A percentile compares a stretch with the other conserved stretches of the same genome.
phyloP scores from a whole-genome alignment of 75 land plant species.

The Azolla pinnata region DNA sequence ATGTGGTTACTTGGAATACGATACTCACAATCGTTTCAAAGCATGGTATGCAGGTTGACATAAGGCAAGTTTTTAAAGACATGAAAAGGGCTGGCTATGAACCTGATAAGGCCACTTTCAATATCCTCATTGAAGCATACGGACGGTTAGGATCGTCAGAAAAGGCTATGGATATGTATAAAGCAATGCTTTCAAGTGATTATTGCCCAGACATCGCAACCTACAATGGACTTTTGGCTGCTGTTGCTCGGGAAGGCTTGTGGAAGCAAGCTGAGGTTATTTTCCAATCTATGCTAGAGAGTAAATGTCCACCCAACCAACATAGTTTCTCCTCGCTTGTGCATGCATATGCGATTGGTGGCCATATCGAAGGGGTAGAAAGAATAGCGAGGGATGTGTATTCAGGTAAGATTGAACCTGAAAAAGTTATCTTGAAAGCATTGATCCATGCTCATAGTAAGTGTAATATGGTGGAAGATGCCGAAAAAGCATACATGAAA shows the following conservation, averaged over 20 bases:
- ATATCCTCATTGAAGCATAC: conserved; percentile 87
- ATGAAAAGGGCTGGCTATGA: conserved; percentile 88
- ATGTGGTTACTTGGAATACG: conserved; percentile 92
- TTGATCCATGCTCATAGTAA: conserved; percentile 70
- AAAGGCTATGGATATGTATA: conserved; percentile 75
- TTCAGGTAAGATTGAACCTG: conserved; percentile 33
- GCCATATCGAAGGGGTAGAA: conserved; percentile 35
- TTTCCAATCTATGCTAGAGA: conserved; percentile 58
- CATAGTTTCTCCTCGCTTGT: conserved; percentile 61
- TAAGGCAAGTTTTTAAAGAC: conserved; percentile 72
- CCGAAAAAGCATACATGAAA: conserved; percentile 63
- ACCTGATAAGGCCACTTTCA: conserved; percentile 82
- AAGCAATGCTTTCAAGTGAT: conserved; percentile 67
- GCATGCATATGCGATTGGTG: conserved; percentile 87
- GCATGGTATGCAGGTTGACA: conserved; percentile 72
- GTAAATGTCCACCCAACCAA: conserved; percentile 62
- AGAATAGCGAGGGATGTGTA: conserved; percentile 50
- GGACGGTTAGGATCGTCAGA: conserved; percentile 78
- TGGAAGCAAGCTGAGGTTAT: conserved; percentile 84
- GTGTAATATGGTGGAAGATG: conserved; percentile 45
- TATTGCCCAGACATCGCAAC: conserved; percentile 72
- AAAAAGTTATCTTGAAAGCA: conserved; percentile 42
- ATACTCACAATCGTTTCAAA: conserved; percentile 68
- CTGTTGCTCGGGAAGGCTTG: conserved; percentile 74
- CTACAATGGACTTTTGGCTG: conserved; percentile 80